phyloP scores from a whole-genome alignment of 139 green algal species.

The Protoeuglena noctilucae region DNA sequence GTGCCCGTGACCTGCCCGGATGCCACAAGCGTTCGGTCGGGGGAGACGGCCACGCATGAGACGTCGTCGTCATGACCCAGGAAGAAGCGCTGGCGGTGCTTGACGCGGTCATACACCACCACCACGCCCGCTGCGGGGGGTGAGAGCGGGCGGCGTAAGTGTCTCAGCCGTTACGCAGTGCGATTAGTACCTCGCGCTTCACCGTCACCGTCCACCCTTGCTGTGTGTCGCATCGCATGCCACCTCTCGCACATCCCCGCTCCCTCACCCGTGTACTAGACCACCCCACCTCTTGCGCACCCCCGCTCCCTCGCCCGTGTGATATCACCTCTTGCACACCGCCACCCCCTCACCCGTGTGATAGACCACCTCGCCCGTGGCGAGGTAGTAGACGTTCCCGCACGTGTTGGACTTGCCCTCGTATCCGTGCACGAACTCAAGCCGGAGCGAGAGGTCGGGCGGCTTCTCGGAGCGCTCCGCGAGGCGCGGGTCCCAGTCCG shows the following conservation, averaged over 20 bases:
- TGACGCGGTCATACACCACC: conserved; percentile 14
- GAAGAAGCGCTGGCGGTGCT: conserved; percentile 17
- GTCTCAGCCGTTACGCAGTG: no score
- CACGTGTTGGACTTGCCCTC: conserved; percentile 8
- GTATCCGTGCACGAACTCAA: conserved; percentile 18
- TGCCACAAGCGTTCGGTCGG: conserved; percentile 12
- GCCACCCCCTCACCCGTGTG: no score
- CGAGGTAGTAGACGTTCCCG: conserved; percentile 13
- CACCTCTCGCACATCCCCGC: no score
- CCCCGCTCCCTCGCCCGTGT: no score
- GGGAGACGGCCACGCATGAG: conserved; percentile 13
- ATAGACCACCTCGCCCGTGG: conserved; percentile 11
- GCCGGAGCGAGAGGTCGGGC: conserved; percentile 26
- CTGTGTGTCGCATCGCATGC: no score
- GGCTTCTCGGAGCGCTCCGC: conserved; percentile 39
- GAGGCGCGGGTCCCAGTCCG: conserved; percentile 35
- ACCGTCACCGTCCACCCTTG: no score
- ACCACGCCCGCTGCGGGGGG: conserved; percentile 2
- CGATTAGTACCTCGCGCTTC: no score
- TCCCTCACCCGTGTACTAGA: no score
- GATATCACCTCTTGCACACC: no score
- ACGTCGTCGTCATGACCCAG: conserved; percentile 18
- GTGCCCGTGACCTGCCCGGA: conserved; percentile 21
- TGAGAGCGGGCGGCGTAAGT: no score
- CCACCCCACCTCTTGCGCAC: no score